phyloP scores from a whole-genome alignment of 1,139 yeast species.

The Sporopachydermia cereana region DNA sequence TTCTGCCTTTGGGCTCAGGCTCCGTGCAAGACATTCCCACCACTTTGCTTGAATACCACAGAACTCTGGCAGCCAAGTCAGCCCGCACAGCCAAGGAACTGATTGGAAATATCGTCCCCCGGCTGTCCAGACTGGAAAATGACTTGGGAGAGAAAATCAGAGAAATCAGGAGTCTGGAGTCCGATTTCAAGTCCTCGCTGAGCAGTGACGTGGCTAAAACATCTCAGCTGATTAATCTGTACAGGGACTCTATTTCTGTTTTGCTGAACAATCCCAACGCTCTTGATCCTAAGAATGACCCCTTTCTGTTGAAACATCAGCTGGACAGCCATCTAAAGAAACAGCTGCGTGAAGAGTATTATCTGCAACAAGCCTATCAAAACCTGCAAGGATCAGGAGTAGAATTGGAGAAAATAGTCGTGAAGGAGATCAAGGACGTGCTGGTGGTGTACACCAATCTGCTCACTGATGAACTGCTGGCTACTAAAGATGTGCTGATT shows the following conservation, averaged over 20 bases:
- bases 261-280: slow-evolving; percentile 10
- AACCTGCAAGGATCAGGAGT: slow-evolving; percentile 64
- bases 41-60: slow-evolving; percentile 34
- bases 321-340: slow-evolving; percentile 58
- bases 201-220: background rate
- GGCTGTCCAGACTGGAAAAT: slow-evolving; percentile 56
- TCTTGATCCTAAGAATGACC: slow-evolving; percentile 37
- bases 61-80: slow-evolving; percentile 32
- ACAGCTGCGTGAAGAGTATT: slow-evolving; percentile 58
- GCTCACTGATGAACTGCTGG: slow-evolving; percentile 45
- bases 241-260: slow-evolving; percentile 3
- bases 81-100: slow-evolving; percentile 45
- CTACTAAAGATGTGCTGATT: slow-evolving; percentile 44
- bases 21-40: slow-evolving; percentile 40
- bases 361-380: slow-evolving; percentile 56
- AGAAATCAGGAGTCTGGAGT: slow-evolving; percentile 46
- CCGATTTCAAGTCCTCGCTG: slow-evolving; percentile 33
- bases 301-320: slow-evolving; percentile 51
- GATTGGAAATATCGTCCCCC: slow-evolving; percentile 46
- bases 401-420: slow-evolving; percentile 59
- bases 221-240: background rate
- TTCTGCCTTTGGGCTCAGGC: slow-evolving; percentile 38
- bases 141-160: slow-evolving; percentile 55
- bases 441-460: slow-evolving; percentile 42
- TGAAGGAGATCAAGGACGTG: slow-evolving; percentile 50